Evolutionary conservation across 75 land plant species (phyloP), one percentile per base, ranked within the genome.

Genomic region (Cryptomeria japonica): DNA sequence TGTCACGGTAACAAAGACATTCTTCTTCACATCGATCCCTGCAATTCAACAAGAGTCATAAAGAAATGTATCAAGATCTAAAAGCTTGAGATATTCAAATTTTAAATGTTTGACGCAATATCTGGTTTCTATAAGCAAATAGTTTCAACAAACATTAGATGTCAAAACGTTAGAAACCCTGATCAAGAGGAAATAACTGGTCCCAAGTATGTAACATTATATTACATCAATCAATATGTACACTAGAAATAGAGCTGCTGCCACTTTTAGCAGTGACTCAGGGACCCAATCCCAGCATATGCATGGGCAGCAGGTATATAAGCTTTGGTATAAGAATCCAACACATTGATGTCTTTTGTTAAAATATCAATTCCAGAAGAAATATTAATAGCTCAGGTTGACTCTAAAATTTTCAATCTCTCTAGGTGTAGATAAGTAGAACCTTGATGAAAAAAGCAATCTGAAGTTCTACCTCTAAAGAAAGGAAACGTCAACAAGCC

Each of bases 1-100:
- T 41, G 99, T 91, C 85, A 97, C 88, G 11, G 96, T 93, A 38
- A 98, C 91, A 87, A 97, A 84, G 28, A 96, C 93, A 88, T 92
- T 98, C 91, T 94, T 97, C 89, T 96, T 94, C 39, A 93, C 94
- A 88, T 93, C 94, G 86, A 95, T 84, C 89, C 93, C 98, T 97
- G 90, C 18, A 19, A 70, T 70, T 64, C 75, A 42, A 89, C n/a
- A 72, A 39, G 55, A 89, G 19, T 22, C 31, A 13, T 32, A 75
- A 34, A 75, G 77, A 13, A 34, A 75, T 34, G 77, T 34, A 75
- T 3, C 77, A 75, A 34, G 36, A 75, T 32, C 16, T 75, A 32
- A 32, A 32, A 75, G 77, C 37, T 75, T 34, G 13, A 34, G 36
- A 32, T 75, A 14, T 34, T 34, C 15, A 12, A 32, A 75, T 25